phyloP scores from a whole-genome alignment of 192 early-diverging fungal genomes.

The Geranomyces michiganensis region DNA sequence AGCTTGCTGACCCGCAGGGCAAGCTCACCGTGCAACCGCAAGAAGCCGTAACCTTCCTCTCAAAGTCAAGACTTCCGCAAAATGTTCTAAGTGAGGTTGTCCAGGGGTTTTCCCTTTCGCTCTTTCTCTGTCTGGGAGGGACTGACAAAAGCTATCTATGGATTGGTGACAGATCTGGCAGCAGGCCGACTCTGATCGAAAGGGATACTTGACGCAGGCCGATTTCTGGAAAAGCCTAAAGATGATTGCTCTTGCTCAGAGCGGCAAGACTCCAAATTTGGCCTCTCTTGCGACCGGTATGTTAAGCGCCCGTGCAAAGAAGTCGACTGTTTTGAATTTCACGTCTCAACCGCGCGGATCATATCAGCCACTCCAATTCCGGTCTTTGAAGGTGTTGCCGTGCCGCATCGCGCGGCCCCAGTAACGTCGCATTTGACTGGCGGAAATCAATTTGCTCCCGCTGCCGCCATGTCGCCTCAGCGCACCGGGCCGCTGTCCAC shows the following conservation, averaged over 20 bases:
- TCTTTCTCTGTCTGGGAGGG: too few species aligned
- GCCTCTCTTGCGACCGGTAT: conserved; percentile 56
- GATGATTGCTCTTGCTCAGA: conserved; percentile 85
- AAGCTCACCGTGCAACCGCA: conserved; percentile 34
- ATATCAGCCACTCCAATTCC: conserved; percentile 22
- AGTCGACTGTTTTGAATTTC: too few species aligned
- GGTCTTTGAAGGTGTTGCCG: conserved; percentile 27
- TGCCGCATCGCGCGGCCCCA: conserved; percentile 8
- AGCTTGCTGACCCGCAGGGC: conserved; percentile 31
- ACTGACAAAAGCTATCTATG: too few species aligned
- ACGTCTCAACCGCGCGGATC: conserved; percentile 4
- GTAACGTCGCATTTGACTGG: neutral
- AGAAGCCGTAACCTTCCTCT: conserved; percentile 44
- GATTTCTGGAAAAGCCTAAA: conserved; percentile 85
- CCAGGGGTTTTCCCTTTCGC: too few species aligned
- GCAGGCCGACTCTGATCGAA: conserved; percentile 74
- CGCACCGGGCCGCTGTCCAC: conserved; percentile 7
- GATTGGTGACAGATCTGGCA: conserved; percentile 83
- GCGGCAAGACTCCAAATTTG: conserved; percentile 61
- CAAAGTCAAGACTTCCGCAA: conserved; percentile 48
- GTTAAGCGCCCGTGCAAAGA: too few species aligned
- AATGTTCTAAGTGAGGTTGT: conserved; percentile 43
- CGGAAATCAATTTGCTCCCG: neutral
- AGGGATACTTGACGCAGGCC: conserved; percentile 70
- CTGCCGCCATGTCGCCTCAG: neutral